Evolutionary conservation across 805 yeast genomes (phyloP), one percentile per base, ranked within the genome.

Genomic region (Spencermartinsiella europaea): DNA sequence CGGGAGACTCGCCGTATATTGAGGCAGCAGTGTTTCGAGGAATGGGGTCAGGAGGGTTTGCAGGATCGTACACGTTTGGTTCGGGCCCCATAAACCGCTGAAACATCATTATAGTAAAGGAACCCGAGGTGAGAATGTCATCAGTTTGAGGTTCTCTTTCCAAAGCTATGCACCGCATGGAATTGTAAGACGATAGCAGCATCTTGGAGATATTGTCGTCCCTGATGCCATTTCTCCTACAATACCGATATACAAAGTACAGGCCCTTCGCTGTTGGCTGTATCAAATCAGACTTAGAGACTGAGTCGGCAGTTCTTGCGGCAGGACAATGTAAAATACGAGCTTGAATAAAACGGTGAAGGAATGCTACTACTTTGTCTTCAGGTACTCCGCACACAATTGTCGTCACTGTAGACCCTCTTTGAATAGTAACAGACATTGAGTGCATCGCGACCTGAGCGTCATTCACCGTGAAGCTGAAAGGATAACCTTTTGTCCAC

Each of bases 211-310:
- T 56, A 0, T 54, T 47, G 1, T 56, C 49, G 14, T 63, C 63
- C 38, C 66, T 70, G 40, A 80, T 62, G 0, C 89, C 95, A 40
- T 73, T 63, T 36, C 69, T 75, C 42, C 71, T 68, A 50, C 83
- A 79, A 60, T 81, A 87, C 15, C 71, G 68, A 42, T 77, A 79
- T 1, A 90, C 63, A 0, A 87, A 58, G 0, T 88, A 81, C 5
- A 88, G 79, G 1, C 97, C 98, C 59, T 91, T 91, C 0, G 97
- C 89, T 0, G 96, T 87, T 3, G 96, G 95, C 60, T 91, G 97
- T 22, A 87, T 59, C 2, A 69, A 49, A 0, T 71, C 67, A 3
- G 65, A 68, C 0, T 58, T 65, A 42, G 73, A 74, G 4, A 81
- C 72, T 36, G 61, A 66, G 12, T 60, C 52, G 37, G 84, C 61